Conservation (phyloP, 1,284 basidiomycete genomes). For the Tremellales sp. region DNA sequence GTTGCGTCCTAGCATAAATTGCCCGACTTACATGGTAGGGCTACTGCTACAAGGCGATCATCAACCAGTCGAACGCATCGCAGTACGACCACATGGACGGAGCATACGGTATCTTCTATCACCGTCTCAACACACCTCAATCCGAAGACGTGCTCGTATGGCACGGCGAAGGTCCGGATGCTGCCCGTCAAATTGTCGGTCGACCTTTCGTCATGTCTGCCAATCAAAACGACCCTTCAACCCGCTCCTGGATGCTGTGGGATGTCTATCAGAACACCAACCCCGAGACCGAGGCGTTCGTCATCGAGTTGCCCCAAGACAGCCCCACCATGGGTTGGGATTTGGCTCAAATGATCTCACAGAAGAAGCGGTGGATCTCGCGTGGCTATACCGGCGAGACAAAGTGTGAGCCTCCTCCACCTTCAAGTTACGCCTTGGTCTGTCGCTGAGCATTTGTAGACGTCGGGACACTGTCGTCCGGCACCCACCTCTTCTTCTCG, state of each 20-base stretch:
- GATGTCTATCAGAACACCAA: constrained; percentile 19
- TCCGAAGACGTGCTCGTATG: constrained; percentile 9
- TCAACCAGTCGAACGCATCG: constrained; percentile 1
- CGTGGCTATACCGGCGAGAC: constrained; percentile 15
- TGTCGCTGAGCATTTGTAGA: constrained; percentile 4
- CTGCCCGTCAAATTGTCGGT: background rate
- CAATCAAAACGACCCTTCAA: background rate
- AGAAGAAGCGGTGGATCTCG: constrained; percentile 10
- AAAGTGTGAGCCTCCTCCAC: constrained; percentile 8
- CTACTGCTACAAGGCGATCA: constrained; percentile 13
- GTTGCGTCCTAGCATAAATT: no score
- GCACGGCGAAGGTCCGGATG: constrained; percentile 7
- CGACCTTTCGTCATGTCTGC: constrained; percentile 2
- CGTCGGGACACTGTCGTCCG: constrained; percentile 9
- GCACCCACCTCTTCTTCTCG: constrained; percentile 13
- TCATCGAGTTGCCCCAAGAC: constrained; percentile 10
- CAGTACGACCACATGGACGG: constrained; percentile 5
- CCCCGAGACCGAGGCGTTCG: constrained; percentile 16
- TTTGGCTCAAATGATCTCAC: constrained; percentile 2
- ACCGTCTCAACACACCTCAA: constrained; percentile 11
- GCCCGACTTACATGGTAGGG: constrained; percentile 3
- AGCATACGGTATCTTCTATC: constrained; percentile 16
- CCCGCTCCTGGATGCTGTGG: constrained; percentile 8
- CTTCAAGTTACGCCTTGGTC: no score
- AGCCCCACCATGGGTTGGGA: background rate